A percentile compares a stretch with the other conserved stretches of the same genome.
Evolutionary conservation across 768 basidiomycete species (phyloP).

Genomic region (Leccinellum rugosiceps): DNA sequence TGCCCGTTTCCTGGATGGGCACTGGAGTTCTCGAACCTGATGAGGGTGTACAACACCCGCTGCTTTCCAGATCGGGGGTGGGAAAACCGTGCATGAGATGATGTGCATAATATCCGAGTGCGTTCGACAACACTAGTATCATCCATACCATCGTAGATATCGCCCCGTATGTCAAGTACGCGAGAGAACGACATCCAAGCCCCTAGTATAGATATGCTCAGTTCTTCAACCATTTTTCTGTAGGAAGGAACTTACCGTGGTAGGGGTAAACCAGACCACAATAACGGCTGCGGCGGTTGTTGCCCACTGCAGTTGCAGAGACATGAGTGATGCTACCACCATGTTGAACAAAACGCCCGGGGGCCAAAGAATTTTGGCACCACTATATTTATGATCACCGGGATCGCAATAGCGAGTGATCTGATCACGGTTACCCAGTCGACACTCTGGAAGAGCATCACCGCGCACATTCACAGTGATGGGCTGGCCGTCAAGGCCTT

Average conservation of each 20-base stretch:
- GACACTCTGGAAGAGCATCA: conserved; percentile 10
- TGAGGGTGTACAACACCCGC: background rate
- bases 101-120: conserved; percentile 19
- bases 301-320: conserved; percentile 33
- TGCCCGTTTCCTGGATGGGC: too few relatives aligned
- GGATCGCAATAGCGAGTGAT: conserved; percentile 19
- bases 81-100: background rate
- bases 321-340: conserved; percentile 26
- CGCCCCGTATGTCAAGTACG: conserved; percentile 29
- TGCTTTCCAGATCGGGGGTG: background rate
- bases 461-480: background rate
- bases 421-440: conserved; percentile 19
- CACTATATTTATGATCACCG: background rate
- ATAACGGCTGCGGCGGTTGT: conserved; percentile 30
- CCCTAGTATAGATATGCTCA: conserved; percentile 9
- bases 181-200: conserved; percentile 35
- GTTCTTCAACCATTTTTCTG: background rate
- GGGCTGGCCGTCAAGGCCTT: background rate
- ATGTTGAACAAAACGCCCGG: conserved; percentile 24
- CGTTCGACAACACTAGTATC: conserved; percentile 29
- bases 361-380: conserved; percentile 15
- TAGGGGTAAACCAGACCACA: conserved; percentile 30
- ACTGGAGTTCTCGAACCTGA: background rate
- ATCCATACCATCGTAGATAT: conserved; percentile 31
- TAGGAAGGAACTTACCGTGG: conserved; percentile 13